Conservation (phyloP, 1,284 basidiomycete species). For the Austroboletus sp. region DNA sequence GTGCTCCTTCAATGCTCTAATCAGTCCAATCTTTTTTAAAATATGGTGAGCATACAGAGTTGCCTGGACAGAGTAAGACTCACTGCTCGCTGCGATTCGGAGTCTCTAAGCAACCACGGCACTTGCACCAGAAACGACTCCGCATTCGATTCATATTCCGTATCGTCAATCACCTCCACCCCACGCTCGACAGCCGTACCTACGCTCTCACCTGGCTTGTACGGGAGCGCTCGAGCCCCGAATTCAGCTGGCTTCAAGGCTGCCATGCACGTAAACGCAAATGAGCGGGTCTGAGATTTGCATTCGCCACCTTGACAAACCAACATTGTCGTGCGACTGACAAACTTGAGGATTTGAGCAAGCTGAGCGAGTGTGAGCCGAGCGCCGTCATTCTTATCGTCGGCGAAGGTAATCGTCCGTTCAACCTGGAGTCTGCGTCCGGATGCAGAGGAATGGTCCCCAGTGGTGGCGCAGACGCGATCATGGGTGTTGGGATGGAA, state of each 20-base stretch:
- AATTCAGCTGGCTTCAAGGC: slow-evolving; percentile 8
- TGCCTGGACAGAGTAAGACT: not conserved
- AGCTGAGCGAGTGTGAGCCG: slow-evolving; percentile 9
- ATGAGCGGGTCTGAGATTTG: slow-evolving; percentile 11
- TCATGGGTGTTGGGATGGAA: slow-evolving; percentile 11
- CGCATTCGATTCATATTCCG: slow-evolving; percentile 5
- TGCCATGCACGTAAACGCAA: slow-evolving; percentile 13
- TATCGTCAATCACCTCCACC: slow-evolving; percentile 1
- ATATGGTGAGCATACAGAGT: not conserved
- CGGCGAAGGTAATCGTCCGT: slow-evolving; percentile 5
- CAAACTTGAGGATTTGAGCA: slow-evolving; percentile 7
- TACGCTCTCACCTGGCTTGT: not conserved
- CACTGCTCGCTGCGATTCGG: slow-evolving; percentile 1
- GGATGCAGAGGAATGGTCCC: not conserved
- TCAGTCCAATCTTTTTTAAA: not conserved
- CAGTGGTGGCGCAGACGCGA: slow-evolving; percentile 1
- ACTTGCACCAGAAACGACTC: slow-evolving; percentile 1
- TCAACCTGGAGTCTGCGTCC: slow-evolving; percentile 7
- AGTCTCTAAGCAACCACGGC: slow-evolving; percentile 3
- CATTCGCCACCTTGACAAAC: not conserved
- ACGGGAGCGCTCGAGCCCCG: not conserved
- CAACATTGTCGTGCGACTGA: slow-evolving; percentile 6
- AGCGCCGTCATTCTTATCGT: not conserved
- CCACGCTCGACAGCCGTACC: not conserved
- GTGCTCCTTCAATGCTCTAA: not conserved